Conservation (phyloP, 108 stramenopile species). For the Conticribra weissflogii region DNA sequence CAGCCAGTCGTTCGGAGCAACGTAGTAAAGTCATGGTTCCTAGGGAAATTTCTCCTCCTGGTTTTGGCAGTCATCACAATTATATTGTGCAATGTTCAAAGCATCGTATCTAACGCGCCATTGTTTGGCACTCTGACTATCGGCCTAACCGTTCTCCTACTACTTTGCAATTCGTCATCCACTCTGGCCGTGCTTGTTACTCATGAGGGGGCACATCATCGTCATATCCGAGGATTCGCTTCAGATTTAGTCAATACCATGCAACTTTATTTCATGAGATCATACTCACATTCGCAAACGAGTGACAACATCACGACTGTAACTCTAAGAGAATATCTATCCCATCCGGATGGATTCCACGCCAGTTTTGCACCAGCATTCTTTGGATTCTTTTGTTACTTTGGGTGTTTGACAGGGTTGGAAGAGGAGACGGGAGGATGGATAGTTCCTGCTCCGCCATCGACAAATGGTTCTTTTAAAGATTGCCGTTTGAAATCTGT, state of each 20-base stretch:
- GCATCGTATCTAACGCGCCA: no score
- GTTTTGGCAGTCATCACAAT: no score
- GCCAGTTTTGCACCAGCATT: slow-evolving; percentile 81
- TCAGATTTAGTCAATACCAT: background rate
- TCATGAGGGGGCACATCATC: slow-evolving; percentile 16
- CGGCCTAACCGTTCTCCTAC: background rate
- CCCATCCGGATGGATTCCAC: slow-evolving; percentile 63
- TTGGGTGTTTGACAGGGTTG: slow-evolving; percentile 70
- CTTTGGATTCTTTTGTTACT: slow-evolving; percentile 85
- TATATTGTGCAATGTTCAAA: no score
- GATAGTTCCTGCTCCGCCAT: slow-evolving; percentile 27
- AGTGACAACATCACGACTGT: background rate
- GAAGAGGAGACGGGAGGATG: slow-evolving; percentile 52
- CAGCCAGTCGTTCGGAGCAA: no score
- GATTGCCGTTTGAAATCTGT: slow-evolving; percentile 50
- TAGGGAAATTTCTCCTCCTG: no score
- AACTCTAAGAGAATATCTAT: slow-evolving; percentile 65
- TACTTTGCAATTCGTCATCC: background rate
- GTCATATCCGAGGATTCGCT: background rate
- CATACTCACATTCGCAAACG: background rate
- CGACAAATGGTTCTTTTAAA: slow-evolving; percentile 4
- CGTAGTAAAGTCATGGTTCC: no score
- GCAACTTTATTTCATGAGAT: background rate
- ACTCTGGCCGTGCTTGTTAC: slow-evolving; percentile 1
- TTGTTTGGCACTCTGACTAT: background rate